These are phyloP conservation scores for Xylaria sp. DNA, from an alignment of 2,329 filamentous ascomycete genomes.

Conservation along the genomic window DNA sequence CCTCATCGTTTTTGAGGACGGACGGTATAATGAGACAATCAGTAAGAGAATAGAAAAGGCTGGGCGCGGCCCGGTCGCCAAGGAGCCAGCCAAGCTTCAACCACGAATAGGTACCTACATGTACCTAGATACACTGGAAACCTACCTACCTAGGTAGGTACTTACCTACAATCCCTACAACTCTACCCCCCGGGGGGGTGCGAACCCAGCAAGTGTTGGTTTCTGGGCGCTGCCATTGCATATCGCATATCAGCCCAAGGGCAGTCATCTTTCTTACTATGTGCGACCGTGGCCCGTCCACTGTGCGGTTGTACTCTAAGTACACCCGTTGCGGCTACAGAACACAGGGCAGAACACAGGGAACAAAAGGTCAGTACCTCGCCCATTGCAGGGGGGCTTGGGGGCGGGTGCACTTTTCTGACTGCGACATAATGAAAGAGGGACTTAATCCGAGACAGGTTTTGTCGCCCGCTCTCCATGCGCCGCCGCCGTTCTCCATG, in stretches of 20 bases:
- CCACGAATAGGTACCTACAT: constrained; percentile 3
- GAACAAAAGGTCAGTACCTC: constrained; percentile 11
- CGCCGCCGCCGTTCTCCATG: constrained; percentile 5
- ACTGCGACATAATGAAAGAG: constrained; percentile 31
- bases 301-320: neutral
- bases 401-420: constrained; percentile 16
- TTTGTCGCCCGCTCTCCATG: constrained; percentile 19
- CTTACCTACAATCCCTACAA: neutral
- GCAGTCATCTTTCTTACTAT: constrained; percentile 11
- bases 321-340: constrained; percentile 20
- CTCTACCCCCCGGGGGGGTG: constrained; percentile 1
- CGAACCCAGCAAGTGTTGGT: constrained; percentile 2
- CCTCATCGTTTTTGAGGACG: neutral
- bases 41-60: constrained; percentile 25
- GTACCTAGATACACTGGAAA: neutral
- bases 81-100: constrained; percentile 11
- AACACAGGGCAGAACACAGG: constrained; percentile 13
- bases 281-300: constrained; percentile 8
- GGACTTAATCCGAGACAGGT: constrained; percentile 34
- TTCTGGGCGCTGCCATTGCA: neutral
- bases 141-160: neutral
- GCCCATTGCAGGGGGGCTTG: neutral
- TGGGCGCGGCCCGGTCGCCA: constrained; percentile 20
- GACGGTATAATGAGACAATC: constrained; percentile 6
- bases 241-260: constrained; percentile 29